Evolutionary conservation across 2,329 filamentous ascomycete species (phyloP).

Genomic region (Colletotrichum tamarilloi): DNA sequence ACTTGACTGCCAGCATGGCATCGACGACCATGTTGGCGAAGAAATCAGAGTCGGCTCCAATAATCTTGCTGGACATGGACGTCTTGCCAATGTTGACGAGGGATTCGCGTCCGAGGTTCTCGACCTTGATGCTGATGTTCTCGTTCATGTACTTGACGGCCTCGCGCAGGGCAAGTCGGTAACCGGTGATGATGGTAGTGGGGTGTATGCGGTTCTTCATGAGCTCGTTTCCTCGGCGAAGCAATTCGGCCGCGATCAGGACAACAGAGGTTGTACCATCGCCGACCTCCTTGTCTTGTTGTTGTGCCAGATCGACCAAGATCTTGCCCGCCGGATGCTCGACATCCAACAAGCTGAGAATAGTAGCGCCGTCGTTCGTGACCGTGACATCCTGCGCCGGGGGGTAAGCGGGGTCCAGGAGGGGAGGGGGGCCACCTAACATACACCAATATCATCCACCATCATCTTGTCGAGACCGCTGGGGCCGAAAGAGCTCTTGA

Average conservation of each 20-base stretch:
- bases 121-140: constrained; percentile 96
- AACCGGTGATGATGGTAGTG: constrained; percentile 98
- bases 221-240: constrained; percentile 94
- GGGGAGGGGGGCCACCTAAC: constrained; percentile 44
- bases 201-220: constrained; percentile 99
- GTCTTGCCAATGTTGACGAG: constrained; percentile 97
- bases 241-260: constrained; percentile 93
- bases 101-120: constrained; percentile 88
- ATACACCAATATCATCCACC: constrained; percentile 98
- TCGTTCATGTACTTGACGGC: constrained; percentile 99
- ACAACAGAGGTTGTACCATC: constrained; percentile 99
- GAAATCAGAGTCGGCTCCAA: constrained; percentile 94
- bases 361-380: constrained; percentile 98
- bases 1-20: constrained; percentile 94
- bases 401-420: constrained; percentile 38
- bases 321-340: constrained; percentile 99
- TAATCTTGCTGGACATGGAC: constrained; percentile 99
- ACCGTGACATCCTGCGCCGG: constrained; percentile 87
- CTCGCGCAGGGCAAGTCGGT: constrained; percentile 93
- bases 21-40: constrained; percentile 98
- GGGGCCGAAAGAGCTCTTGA: constrained; percentile 98
- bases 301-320: constrained; percentile 94
- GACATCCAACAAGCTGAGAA: constrained; percentile 93
- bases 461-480: constrained; percentile 99
- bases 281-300: constrained; percentile 99